A percentile compares a stretch with the other conserved stretches of the same genome.
Evolutionary conservation across 148 eudicot genomes (phyloP).

Genomic region (Persicaria maculosa): DNA sequence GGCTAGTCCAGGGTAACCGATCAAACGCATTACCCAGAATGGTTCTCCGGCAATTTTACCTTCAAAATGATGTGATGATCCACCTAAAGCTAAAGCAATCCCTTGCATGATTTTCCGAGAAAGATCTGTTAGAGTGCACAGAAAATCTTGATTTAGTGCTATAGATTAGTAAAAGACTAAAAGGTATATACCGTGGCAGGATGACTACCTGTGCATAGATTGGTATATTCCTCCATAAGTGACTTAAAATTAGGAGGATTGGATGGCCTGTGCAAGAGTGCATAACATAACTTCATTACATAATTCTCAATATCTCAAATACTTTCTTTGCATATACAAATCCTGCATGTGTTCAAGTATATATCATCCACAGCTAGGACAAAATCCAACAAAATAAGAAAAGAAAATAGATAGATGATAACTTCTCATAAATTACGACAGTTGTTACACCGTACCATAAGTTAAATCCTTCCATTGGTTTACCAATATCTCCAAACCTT

Average conservation of each 20-base stretch:
- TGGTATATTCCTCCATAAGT: conserved; percentile 67
- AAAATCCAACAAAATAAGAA: not conserved
- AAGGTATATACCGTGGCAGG: not conserved
- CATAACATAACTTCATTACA: not conserved
- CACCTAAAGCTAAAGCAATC: conserved; percentile 80
- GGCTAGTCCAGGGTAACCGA: conserved; percentile 69
- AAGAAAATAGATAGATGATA: not conserved
- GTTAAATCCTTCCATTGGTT: conserved; percentile 72
- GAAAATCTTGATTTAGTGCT: not conserved
- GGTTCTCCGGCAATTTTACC: conserved; percentile 79
- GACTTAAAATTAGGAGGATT: conserved; percentile 54
- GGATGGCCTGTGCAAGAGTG: conserved; percentile 55
- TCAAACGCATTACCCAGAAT: conserved; percentile 90
- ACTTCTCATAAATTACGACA: not conserved
- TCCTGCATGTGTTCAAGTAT: not conserved
- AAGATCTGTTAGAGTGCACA: conserved; percentile 39
- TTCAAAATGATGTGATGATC: conserved; percentile 56
- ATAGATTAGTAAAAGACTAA: conserved; percentile 11
- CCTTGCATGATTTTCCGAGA: conserved; percentile 85
- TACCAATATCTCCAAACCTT: conserved; percentile 57
- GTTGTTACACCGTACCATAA: conserved; percentile 46
- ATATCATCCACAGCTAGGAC: not conserved
- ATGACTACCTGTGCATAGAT: conserved; percentile 63
- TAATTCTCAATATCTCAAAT: conserved; percentile 1
- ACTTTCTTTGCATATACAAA: too few species aligned